Conservation (phyloP, 257 asterid species). For the Schizonepeta tenuifolia region DNA sequence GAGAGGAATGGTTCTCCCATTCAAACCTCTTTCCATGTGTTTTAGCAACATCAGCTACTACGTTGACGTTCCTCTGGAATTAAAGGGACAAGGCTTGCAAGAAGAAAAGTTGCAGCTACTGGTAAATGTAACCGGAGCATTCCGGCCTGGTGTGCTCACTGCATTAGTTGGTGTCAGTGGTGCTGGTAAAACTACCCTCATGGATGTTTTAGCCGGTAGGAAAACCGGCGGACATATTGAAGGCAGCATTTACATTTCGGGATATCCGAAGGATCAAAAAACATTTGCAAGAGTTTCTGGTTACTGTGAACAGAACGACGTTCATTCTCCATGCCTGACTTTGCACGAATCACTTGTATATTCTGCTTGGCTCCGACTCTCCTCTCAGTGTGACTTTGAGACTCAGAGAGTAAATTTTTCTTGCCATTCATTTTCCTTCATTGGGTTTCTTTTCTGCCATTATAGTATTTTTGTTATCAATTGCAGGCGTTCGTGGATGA, state of each 20-base stretch:
- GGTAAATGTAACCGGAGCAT: slow-evolving; percentile 75
- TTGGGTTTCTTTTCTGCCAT: not conserved
- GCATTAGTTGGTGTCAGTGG: slow-evolving; percentile 96
- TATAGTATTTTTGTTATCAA: slow-evolving; percentile 16
- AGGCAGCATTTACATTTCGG: slow-evolving; percentile 72
- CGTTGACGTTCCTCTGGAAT: slow-evolving; percentile 87
- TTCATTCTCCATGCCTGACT: slow-evolving; percentile 90
- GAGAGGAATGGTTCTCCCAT: slow-evolving; percentile 92
- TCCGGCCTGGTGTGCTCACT: slow-evolving; percentile 87
- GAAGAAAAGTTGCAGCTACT: slow-evolving; percentile 71
- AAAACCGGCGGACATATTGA: slow-evolving; percentile 86
- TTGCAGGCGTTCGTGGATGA: slow-evolving; percentile 79
- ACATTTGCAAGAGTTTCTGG: slow-evolving; percentile 94
- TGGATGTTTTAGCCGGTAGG: slow-evolving; percentile 97
- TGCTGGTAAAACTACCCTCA: slow-evolving; percentile 95
- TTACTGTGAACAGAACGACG: slow-evolving; percentile 88
- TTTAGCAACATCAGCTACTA: slow-evolving; percentile 78
- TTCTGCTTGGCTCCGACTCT: slow-evolving; percentile 87
- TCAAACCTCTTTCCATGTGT: slow-evolving; percentile 81
- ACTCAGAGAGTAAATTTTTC: slow-evolving; percentile 60
- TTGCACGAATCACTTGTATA: slow-evolving; percentile 77
- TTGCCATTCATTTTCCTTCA: not conserved
- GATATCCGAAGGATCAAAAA: slow-evolving; percentile 83
- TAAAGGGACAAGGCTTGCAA: slow-evolving; percentile 68
- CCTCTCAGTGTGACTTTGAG: slow-evolving; percentile 62